Evolutionary conservation across 2,329 filamentous ascomycete genomes (phyloP), one percentile per base, ranked within the genome.

Genomic region (Apiospora phragmitis): DNA sequence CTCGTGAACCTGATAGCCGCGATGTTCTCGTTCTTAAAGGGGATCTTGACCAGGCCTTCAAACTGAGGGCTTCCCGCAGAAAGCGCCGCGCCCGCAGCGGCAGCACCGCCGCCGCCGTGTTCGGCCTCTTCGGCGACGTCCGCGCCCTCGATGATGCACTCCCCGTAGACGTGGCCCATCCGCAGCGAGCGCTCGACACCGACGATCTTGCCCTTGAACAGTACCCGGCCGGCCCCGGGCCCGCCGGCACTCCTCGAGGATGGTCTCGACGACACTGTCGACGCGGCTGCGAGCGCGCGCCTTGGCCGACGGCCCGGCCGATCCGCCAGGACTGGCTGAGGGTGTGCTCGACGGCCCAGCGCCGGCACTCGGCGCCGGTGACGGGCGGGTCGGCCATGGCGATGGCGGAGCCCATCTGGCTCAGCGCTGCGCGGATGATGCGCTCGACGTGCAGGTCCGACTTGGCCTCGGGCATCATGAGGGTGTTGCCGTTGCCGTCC

Each of bases 11-110:
- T 80, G 65, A 85, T 80, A 0, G 88, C 90, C n/a, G 87, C 87
- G 62, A 93, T 91, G 75, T 93, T 93, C 76, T 93, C 91, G 78
- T 93, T 93, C 81, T 92, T 92, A 83, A 93, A 93, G 0, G 91
- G 90, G 67, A 93, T 90, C 76, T 88, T 90, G 76, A 92, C 80
- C 41, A 79, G 74, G 0, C 89, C 89, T 59, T 76, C 71, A 77
- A 86, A 81, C 42, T 79, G 75, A 8, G 72, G 70, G 2, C 73
- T 21, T 3, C 43, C 2, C 12, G 38, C n/a, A 18, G 18, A 3
- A 41, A 12, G 38, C 4, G 38, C n/a, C 14, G 68, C 49, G 79
- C 69, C 51, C 29, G 68, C 69, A 26, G n/a, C 68, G 26, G 65
- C 70, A 47, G 16, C 69, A 65, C 9, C 68, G 65, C 11, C 68